phyloP scores from a whole-genome alignment of 768 basidiomycete species.

The Tulasnella sp. region DNA sequence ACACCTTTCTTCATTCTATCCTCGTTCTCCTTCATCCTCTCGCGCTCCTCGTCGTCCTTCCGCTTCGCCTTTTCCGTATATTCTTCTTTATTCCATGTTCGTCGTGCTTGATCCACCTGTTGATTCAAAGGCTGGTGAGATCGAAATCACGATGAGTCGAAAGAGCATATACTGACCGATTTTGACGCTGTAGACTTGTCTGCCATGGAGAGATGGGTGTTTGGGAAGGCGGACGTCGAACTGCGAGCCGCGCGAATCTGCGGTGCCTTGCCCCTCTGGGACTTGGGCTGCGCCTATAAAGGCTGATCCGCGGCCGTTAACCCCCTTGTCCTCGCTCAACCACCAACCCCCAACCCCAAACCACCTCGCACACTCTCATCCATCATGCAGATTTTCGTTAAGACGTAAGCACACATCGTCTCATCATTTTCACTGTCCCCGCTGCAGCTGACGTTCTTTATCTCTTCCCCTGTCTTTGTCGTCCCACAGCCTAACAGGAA shows the following conservation, averaged over 20 bases:
- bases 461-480: background rate
- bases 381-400: conserved; percentile 45
- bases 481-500: conserved; percentile 41
- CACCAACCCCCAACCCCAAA: background rate
- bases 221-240: background rate
- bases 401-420: conserved; percentile 33
- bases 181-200: background rate
- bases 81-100: conserved; percentile 94
- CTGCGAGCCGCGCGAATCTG: background rate
- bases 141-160: background rate
- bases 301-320: background rate
- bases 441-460: background rate
- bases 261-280: background rate
- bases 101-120: conserved; percentile 39
- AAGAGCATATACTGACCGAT: background rate
- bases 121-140: background rate
- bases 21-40: conserved; percentile 82
- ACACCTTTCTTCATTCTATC: conserved; percentile 78
- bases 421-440: background rate
- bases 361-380: background rate
- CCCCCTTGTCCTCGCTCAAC: too few species aligned
- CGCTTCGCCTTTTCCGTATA: conserved; percentile 76
- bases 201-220: background rate
- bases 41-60: conserved; percentile 72
- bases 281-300: too few species aligned